Conservation (phyloP, 192 early-diverging fungal genomes). For the Chytriomyces hyalinus region DNA sequence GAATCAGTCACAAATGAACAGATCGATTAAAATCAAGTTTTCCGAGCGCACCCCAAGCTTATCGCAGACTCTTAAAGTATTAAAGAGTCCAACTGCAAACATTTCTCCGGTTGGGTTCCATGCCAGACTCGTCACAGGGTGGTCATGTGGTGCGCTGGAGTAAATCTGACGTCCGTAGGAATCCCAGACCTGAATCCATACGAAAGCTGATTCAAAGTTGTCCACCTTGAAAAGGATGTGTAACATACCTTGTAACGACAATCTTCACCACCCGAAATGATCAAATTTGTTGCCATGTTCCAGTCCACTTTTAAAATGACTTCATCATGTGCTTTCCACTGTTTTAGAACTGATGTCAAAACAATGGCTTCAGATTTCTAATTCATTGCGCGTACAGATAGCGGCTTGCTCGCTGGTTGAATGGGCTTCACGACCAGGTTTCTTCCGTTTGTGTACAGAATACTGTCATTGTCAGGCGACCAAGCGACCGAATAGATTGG, state of each 20-base stretch:
- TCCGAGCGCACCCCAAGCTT: conserved; percentile 53
- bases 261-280: conserved; percentile 69
- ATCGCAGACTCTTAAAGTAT: conserved; percentile 60
- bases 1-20: neutral
- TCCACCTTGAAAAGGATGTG: conserved; percentile 2
- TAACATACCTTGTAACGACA: conserved; percentile 59
- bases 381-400: neutral
- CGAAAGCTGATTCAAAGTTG: neutral
- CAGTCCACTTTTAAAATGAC: conserved; percentile 62
- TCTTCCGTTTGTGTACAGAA: conserved; percentile 56
- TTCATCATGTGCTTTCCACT: conserved; percentile 63
- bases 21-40: too few relatives aligned
- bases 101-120: conserved; percentile 64
- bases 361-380: neutral
- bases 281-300: conserved; percentile 60
- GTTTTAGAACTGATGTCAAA: neutral
- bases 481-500: conserved; percentile 59
- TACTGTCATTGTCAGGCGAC: conserved; percentile 61
- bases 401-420: conserved; percentile 57
- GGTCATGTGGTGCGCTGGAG: conserved; percentile 53
- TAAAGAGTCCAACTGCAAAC: conserved; percentile 65
- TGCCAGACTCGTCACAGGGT: conserved; percentile 60
- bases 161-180: conserved; percentile 59
- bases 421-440: conserved; percentile 62
- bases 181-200: conserved; percentile 57